Evolutionary conservation across 1,284 basidiomycete genomes (phyloP), one percentile per base, ranked within the genome.

Genomic region (Cryptococcus hybrid): DNA sequence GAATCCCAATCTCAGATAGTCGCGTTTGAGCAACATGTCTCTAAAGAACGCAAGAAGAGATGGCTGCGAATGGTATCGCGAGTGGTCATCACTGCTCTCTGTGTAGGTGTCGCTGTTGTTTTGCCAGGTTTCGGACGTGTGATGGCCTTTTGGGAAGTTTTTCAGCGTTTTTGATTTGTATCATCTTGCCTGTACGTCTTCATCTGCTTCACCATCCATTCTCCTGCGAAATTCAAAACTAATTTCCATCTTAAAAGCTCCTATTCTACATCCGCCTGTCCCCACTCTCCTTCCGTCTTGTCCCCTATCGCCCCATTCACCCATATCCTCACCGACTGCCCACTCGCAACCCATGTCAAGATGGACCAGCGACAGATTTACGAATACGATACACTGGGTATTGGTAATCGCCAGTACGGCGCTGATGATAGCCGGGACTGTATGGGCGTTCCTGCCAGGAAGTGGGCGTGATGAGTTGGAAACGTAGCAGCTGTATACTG

Each of bases 141-240:
- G 72, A 94, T 97, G 90, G 89, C 89, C 11, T 91, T 94, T 80
- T 95, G 40, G 92, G 93, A 3, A 87, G 87, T 37, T 93, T 92
- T 74, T 85, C 88, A 40, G 88, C 91, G 0, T 94, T 94, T 71
- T 79, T 88, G 63, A 84, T 92, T 38, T 90, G 88, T 65, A 85
- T 91, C 47, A 88, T 92, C 66, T 85, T 89, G 1, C 90, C 90
- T 2, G 81, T 92, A 34, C 73, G 77, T 63, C n/a, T 36, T 35
- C 11, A 24, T 43, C 13, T 18, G n/a, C 13, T 36, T 37, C 52
- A 15, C 37, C 12, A 34, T 43, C 38, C n/a, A 13, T 13, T n/a
- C 34, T 46, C 45, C 45, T 18, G 3, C 6, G 40, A 42, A n/a
- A 9, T 42, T 11, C n/a, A 9, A 42, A 42, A 9, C n/a, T n/a